A percentile compares a stretch with the other conserved stretches of the same genome.
Conservation (phyloP, 2,329 filamentous ascomycete genomes). For the Cladorrhinum sp. region DNA sequence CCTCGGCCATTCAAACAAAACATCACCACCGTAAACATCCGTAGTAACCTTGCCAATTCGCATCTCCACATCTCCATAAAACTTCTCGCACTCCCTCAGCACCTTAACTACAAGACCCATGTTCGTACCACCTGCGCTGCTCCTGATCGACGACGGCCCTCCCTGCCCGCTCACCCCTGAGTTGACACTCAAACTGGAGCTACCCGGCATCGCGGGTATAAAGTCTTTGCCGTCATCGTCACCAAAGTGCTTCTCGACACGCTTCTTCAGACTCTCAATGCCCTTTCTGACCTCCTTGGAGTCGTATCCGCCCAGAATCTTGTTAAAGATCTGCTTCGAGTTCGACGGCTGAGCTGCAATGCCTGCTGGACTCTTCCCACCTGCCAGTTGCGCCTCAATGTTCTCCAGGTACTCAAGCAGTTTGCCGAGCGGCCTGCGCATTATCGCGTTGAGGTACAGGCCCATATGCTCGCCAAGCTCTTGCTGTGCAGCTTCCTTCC, state of each 20-base stretch:
- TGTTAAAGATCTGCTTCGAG: slow-evolving; percentile 79
- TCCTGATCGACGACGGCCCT: neutral
- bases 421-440: slow-evolving; percentile 84
- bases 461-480: slow-evolving; percentile 86
- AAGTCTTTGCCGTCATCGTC: slow-evolving; percentile 59
- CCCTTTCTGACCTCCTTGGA: slow-evolving; percentile 82
- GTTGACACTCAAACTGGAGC: slow-evolving; percentile 33
- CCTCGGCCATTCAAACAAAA: slow-evolving; percentile 64
- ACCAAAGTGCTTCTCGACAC: slow-evolving; percentile 96
- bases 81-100: slow-evolving; percentile 58
- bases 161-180: neutral
- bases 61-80: slow-evolving; percentile 60
- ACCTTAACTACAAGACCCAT: slow-evolving; percentile 57
- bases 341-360: slow-evolving; percentile 82
- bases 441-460: slow-evolving; percentile 82
- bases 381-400: slow-evolving; percentile 68
- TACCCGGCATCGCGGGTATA: slow-evolving; percentile 49
- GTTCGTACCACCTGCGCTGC: slow-evolving; percentile 14
- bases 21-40: slow-evolving; percentile 63
- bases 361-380: slow-evolving; percentile 56
- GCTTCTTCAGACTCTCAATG: slow-evolving; percentile 83
- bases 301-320: slow-evolving; percentile 77
- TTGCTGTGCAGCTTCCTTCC: slow-evolving; percentile 72
- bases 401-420: slow-evolving; percentile 89
- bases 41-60: slow-evolving; percentile 59